Evolutionary conservation across 2,329 filamentous ascomycete species (phyloP), one percentile per base, ranked within the genome.

Genomic region (Calonectria pteridis): DNA sequence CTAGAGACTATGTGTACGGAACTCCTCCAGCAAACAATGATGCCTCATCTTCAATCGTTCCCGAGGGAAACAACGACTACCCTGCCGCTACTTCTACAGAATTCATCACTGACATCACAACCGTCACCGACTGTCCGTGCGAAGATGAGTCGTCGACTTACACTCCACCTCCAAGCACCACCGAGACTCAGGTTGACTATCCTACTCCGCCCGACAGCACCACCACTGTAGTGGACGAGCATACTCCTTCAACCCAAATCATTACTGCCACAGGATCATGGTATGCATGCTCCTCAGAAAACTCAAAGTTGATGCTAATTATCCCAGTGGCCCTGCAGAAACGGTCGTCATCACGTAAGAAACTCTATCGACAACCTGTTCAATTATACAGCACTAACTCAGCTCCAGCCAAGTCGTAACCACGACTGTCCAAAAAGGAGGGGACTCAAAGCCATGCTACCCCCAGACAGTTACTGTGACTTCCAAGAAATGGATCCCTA

Each of bases 301-400:
- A 50, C 9, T 3, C 26, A 33, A n/a, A 6, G 6, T 16, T n/a
- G n/a, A 20, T 43, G 20, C 64, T 72, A 55, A 72, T 53, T 35
- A 63, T 31, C 33, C 37, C n/a, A 59, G 55, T 14, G 55, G 40
- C 37, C 18, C 40, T 26, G 64, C 29, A 4, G 16, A 13, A 14
- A 69, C 70, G 3, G 49, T 49, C 5, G 50, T 49, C 28, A 37
- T 68, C 58, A 72, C 70, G 70, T 72, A 69, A 72, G 65, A n/a
- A 11, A 29, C 46, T 43, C 26, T 5, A 28, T n/a, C 13, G 13
- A 29, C 10, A 13, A 16, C 14, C 7, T 23, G 37, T 62, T 35
- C 23, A 35, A 18, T 14, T 16, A 63, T 16, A 23, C 2, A 18
- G 1, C 23, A 65, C 70, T 72, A 29, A 72, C 65, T 35, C 35